Percentiles rank a stretch among this genome's conserved stretches.
Evolutionary conservation across 306 rosid genomes (phyloP).

Genomic region (Quercus bicolor): DNA sequence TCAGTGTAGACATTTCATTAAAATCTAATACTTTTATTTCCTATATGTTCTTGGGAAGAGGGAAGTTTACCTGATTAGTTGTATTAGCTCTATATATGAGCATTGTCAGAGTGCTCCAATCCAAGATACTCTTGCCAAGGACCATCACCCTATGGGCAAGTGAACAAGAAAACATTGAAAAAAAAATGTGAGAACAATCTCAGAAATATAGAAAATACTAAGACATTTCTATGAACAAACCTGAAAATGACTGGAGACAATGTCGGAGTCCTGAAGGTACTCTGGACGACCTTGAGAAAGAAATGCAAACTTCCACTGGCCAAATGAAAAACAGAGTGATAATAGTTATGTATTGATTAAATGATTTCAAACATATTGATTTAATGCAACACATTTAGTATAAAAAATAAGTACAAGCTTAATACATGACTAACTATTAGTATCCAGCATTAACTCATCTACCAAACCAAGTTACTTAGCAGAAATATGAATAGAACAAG

Average conservation of each 20-base stretch:
- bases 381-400: neutral
- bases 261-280: constrained; percentile 76
- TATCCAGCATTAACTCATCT: neutral
- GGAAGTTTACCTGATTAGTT: constrained; percentile 56
- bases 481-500: neutral
- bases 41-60: neutral
- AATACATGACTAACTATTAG: neutral
- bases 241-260: constrained; percentile 85
- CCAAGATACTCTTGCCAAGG: constrained; percentile 98
- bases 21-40: neutral
- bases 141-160: constrained; percentile 61
- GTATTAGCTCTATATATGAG: constrained; percentile 73
- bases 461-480: constrained; percentile 9
- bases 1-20: neutral
- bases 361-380: neutral
- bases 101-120: constrained; percentile 81
- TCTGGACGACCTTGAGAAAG: constrained; percentile 86
- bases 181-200: constrained; percentile 15
- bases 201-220: neutral
- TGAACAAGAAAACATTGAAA: constrained; percentile 17
- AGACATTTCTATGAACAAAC: constrained; percentile 27
- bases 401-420: neutral
- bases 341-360: neutral
- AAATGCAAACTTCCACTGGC: constrained; percentile 88
- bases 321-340: constrained; percentile 2